Percentiles rank a stretch among this genome's conserved stretches.
phyloP scores from a whole-genome alignment of 305 asterid genomes.

The Fraxinus floribunda region DNA sequence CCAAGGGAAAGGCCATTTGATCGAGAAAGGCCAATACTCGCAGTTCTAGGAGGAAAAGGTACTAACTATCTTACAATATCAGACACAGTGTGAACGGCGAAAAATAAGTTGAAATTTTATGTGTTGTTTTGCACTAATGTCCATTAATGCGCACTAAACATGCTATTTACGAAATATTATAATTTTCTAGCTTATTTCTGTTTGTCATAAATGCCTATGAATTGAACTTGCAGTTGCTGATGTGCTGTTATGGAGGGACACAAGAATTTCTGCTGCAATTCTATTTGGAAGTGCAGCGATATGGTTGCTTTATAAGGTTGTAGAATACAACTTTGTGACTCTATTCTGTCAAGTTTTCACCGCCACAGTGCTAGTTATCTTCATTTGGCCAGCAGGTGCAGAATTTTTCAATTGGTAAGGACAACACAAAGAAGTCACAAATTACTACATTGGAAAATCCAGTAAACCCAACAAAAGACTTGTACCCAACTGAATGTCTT shows the following conservation, averaged over 20 bases:
- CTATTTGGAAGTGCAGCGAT: slow-evolving; percentile 42
- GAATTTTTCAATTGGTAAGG: slow-evolving; percentile 39
- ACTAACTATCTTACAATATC: not conserved
- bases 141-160: not conserved
- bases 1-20: slow-evolving; percentile 35
- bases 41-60: slow-evolving; percentile 60
- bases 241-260: slow-evolving; percentile 50
- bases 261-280: slow-evolving; percentile 40
- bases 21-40: slow-evolving; percentile 42
- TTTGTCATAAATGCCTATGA: not conserved
- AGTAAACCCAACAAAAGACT: not conserved
- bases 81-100: not conserved
- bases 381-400: slow-evolving; percentile 48
- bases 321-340: slow-evolving; percentile 46
- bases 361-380: slow-evolving; percentile 46
- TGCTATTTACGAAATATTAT: not conserved
- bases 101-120: not conserved
- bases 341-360: slow-evolving; percentile 47
- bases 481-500: not conserved
- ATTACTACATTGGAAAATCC: not conserved
- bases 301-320: slow-evolving; percentile 57
- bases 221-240: slow-evolving; percentile 43
- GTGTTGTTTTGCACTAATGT: not conserved
- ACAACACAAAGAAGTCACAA: not conserved
- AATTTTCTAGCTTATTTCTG: not conserved